These are phyloP conservation scores for Didymellaceae sp. DNA, from an alignment of 2,329 filamentous ascomycete genomes.

Conservation along the genomic window DNA sequence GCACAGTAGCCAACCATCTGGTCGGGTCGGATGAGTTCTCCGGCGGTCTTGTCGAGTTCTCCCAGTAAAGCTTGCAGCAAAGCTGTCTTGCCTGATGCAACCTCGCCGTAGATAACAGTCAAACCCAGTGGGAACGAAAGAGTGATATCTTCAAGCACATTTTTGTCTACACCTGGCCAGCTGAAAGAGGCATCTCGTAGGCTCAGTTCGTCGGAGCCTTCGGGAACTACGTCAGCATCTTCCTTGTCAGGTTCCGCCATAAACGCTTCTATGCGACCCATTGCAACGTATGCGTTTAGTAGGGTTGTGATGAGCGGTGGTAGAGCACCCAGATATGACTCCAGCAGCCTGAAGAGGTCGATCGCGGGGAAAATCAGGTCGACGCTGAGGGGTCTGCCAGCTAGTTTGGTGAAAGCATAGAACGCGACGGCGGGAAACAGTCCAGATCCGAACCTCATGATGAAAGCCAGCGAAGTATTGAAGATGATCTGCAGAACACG, in stretches of 20 bases:
- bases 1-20: slow-evolving; percentile 69
- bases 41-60: slow-evolving; percentile 62
- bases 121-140: slow-evolving; percentile 63
- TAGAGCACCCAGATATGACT: slow-evolving; percentile 74
- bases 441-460: slow-evolving; percentile 74
- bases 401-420: slow-evolving; percentile 77
- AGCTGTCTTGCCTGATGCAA: slow-evolving; percentile 69
- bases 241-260: slow-evolving; percentile 85
- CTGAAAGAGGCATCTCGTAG: slow-evolving; percentile 74
- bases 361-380: slow-evolving; percentile 88
- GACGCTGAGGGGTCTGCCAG: slow-evolving; percentile 71
- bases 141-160: slow-evolving; percentile 62
- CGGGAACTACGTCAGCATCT: slow-evolving; percentile 51
- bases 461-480: slow-evolving; percentile 67
- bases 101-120: slow-evolving; percentile 68
- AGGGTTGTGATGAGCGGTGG: slow-evolving; percentile 77
- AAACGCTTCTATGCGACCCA: slow-evolving; percentile 82
- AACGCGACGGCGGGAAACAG: slow-evolving; percentile 83
- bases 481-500: slow-evolving; percentile 70
- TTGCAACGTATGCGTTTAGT: slow-evolving; percentile 82
- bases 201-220: slow-evolving; percentile 49
- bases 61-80: slow-evolving; percentile 65
- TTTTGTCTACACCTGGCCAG: slow-evolving; percentile 72
- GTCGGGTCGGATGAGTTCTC: slow-evolving; percentile 60
- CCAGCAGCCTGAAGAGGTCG: slow-evolving; percentile 78